phyloP scores from a whole-genome alignment of 805 yeast species.

The Scheffersomyces spartinae region DNA sequence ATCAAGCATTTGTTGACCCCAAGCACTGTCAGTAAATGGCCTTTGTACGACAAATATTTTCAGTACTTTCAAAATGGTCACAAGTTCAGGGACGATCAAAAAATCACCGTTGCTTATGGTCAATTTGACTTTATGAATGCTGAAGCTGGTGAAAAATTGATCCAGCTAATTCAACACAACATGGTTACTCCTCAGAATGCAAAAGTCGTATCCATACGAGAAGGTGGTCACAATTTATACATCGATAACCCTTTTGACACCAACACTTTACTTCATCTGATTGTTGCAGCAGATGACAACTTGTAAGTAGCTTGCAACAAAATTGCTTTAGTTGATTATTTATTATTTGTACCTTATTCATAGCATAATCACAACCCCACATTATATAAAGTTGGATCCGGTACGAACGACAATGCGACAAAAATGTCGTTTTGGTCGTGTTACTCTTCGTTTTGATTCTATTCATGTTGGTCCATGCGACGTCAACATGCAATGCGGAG shows the following conservation, averaged over 20 bases:
- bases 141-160: slow-evolving; percentile 35
- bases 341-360: no score
- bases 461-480: no score
- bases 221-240: slow-evolving; percentile 34
- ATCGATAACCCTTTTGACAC: slow-evolving; percentile 35
- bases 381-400: no score
- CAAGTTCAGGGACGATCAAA: slow-evolving; percentile 8
- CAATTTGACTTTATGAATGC: slow-evolving; percentile 66
- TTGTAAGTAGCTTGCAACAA: not conserved
- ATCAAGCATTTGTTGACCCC: slow-evolving; percentile 42
- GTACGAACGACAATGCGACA: no score
- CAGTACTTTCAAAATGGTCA: slow-evolving; percentile 14
- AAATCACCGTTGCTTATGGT: slow-evolving; percentile 48
- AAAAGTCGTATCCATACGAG: no score
- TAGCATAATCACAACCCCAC: no score
- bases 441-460: no score
- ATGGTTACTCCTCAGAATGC: no score
- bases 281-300: slow-evolving; percentile 3
- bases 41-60: slow-evolving; percentile 47
- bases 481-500: no score
- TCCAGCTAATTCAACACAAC: slow-evolving; percentile 12
- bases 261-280: slow-evolving; percentile 12
- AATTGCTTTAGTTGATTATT: no score
- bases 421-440: no score
- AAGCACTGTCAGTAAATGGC: slow-evolving; percentile 51